A percentile compares a stretch with the other conserved stretches of the same genome.
Conservation (phyloP, 2,329 filamentous ascomycete species). For the Alternaria tenuissima region DNA sequence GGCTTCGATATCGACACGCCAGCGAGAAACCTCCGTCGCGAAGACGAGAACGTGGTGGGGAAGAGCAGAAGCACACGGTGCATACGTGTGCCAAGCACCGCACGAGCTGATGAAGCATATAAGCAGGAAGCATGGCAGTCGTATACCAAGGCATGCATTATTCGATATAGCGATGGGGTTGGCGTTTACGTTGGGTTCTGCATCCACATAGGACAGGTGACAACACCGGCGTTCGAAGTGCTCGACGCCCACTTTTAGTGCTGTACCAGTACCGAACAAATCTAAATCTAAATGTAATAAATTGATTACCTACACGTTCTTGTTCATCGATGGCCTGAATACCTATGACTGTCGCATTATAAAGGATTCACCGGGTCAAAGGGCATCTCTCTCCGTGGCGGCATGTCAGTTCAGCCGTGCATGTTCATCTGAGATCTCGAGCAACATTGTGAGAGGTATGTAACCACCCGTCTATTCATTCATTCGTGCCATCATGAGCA, state of each 20-base stretch:
- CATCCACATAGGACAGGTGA: not conserved
- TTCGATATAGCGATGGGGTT: not conserved
- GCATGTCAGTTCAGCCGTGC: not conserved
- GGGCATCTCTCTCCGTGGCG: not conserved
- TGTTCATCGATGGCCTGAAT: not conserved
- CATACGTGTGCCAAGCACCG: not conserved
- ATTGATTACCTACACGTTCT: not conserved
- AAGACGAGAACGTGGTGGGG: not conserved
- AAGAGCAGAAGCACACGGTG: not conserved
- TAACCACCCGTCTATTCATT: not conserved
- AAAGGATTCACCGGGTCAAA: not conserved
- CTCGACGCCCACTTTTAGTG: constrained; percentile 19
- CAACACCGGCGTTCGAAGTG: constrained; percentile 28
- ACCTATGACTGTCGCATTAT: not conserved
- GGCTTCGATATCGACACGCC: not conserved
- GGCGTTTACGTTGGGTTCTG: constrained; percentile 2
- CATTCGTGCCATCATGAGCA: not conserved
- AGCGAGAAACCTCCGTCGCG: not conserved
- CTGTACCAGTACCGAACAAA: not conserved
- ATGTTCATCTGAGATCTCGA: not conserved
- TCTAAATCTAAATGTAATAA: not conserved
- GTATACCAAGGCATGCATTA: constrained; percentile 1
- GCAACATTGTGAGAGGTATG: not conserved
- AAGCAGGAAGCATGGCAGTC: not conserved
- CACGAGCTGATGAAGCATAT: not conserved